These are phyloP conservation scores for Cutaneotrichosporon sp. DNA, from an alignment of 1,284 basidiomycete species.

Conservation along the genomic window DNA sequence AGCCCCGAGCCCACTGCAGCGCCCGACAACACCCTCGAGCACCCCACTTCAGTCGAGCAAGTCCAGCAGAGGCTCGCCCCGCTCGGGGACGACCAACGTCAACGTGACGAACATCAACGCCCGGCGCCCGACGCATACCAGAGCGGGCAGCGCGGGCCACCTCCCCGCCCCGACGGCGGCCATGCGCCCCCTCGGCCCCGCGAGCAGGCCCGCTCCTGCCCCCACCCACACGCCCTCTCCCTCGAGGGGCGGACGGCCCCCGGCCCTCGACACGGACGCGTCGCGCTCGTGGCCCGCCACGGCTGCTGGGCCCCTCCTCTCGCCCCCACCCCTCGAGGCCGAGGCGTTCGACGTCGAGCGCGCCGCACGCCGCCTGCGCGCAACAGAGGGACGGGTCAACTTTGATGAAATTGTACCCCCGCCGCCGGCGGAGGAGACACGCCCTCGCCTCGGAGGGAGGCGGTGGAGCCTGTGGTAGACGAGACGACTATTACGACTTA, in stretches of 20 bases:
- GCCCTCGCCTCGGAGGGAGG: background rate
- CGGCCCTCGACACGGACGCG: background rate
- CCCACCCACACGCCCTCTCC: background rate
- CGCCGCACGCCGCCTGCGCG: slow-evolving; percentile 11
- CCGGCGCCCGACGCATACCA: background rate
- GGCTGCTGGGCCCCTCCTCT: background rate
- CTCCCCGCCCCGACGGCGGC: background rate
- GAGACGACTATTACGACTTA: background rate
- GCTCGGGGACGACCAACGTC: background rate
- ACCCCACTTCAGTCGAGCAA: background rate
- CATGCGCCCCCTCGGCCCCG: background rate
- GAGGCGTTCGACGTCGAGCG: slow-evolving; percentile 20
- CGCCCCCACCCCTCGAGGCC: background rate
- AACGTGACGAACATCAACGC: background rate
- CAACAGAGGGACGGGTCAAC: slow-evolving; percentile 12
- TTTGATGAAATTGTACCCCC: slow-evolving; percentile 21
- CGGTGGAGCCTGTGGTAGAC: slow-evolving; percentile 14
- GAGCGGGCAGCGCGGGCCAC: background rate
- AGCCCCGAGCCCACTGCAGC: background rate
- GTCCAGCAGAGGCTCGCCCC: background rate
- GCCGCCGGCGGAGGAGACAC: slow-evolving; percentile 10
- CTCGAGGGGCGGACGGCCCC: background rate
- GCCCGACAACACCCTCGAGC: background rate
- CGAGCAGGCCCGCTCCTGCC: background rate
- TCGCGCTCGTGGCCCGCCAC: slow-evolving; percentile 4